Base-by-base conservation (phyloP, 2,329 filamentous ascomycete genomes). In the Aquanectria penicillioides region DNA sequence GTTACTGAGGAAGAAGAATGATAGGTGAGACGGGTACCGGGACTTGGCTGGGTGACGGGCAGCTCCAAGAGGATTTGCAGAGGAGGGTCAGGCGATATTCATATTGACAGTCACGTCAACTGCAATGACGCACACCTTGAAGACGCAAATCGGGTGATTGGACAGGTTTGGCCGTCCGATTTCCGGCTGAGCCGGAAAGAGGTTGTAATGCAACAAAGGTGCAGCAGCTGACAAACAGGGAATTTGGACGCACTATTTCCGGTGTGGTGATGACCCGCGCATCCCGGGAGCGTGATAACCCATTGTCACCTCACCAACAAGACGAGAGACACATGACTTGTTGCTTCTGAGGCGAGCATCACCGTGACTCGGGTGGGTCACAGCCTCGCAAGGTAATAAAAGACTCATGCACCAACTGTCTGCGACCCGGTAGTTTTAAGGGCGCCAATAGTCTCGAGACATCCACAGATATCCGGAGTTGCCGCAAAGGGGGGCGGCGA, bases 321-420 rank as follows among this genome's bases (percentile, higher is more conserved):
- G 49, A 43, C 26, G 37, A 43, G 49, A n/a, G n/a, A n/a, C n/a
- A n/a, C n/a, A n/a, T 52, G 49, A 52, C 37, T 52, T 20, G 34
- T 26, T 38, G 37, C n/a, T 41, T 22, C 17, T n/a, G n/a, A n/a
- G n/a, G n/a, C n/a, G n/a, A n/a, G n/a, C n/a, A n/a, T n/a, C n/a
- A n/a, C n/a, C n/a, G n/a, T n/a, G n/a, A n/a, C 25, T 20, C 9
- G 22, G 20, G 38, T 53, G 15, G 49, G 29, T 37, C 41, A 31
- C 20, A 18, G 15, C n/a, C n/a, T n/a, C n/a, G n/a, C n/a, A n/a
- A n/a, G n/a, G n/a, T n/a, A n/a, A n/a, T n/a, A n/a, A n/a, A n/a
- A n/a, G n/a, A n/a, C n/a, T n/a, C 17, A 20, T 15, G 23, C 15
- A 28, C 13, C 11, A 12, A n/a, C 13, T 8, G 7, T 41, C 31